Percentiles rank a stretch among this genome's conserved stretches.
phyloP scores from a whole-genome alignment of 192 early-diverging fungal species.

The Irineochytrium annulatum region DNA sequence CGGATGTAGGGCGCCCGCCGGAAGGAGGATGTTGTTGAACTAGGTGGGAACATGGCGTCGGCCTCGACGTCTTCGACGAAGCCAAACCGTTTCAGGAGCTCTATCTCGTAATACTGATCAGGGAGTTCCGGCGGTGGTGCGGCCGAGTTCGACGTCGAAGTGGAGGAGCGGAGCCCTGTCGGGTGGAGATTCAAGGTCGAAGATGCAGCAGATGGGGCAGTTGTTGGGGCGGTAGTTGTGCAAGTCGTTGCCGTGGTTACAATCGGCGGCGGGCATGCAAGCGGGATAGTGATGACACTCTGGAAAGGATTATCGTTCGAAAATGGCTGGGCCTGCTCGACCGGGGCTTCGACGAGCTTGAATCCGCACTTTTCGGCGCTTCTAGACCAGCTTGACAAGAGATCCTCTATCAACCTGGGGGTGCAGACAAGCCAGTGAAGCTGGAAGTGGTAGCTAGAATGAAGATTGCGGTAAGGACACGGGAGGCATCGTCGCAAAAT shows the following conservation, averaged over 20 bases:
- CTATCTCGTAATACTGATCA: constrained; percentile 70
- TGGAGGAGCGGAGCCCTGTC: no score
- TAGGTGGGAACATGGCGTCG: constrained; percentile 63
- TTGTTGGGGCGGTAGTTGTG: no score
- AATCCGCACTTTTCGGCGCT: constrained; percentile 83
- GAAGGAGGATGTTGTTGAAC: constrained; percentile 54
- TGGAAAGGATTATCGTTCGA: constrained; percentile 90
- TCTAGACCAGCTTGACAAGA: constrained; percentile 73
- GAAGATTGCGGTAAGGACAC: background rate
- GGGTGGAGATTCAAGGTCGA: no score
- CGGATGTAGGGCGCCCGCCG: constrained; percentile 62
- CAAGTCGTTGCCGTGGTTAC: constrained; percentile 13
- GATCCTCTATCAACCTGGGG: constrained; percentile 79
- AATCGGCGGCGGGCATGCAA: constrained; percentile 42
- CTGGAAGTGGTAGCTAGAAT: constrained; percentile 80
- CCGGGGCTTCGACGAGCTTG: constrained; percentile 83
- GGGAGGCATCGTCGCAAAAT: background rate
- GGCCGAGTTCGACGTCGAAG: background rate
- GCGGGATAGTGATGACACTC: constrained; percentile 53
- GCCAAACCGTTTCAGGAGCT: constrained; percentile 70
- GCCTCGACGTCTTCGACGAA: constrained; percentile 95
- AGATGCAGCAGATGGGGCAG: no score
- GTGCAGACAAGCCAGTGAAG: constrained; percentile 96
- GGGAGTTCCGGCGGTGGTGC: constrained; percentile 32
- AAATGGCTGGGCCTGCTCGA: constrained; percentile 54